Evolutionary conservation across 23 red algal species (phyloP).

Genomic region (Gracilaria domingensis): DNA sequence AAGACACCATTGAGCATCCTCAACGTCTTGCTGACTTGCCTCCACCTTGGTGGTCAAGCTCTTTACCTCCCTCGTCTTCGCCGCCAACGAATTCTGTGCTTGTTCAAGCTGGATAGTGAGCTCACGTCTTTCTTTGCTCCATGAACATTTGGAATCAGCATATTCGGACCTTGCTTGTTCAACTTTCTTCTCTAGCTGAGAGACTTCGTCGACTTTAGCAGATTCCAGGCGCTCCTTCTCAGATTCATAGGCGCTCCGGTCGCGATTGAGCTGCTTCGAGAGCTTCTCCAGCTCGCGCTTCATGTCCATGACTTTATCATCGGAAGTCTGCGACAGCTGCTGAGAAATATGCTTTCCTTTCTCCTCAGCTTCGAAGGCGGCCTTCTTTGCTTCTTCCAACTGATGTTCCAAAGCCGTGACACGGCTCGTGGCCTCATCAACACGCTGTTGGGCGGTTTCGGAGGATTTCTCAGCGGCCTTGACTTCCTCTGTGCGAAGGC

Average conservation of each 20-base stretch:
- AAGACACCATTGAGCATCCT: slow-evolving; percentile 61
- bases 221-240: slow-evolving; percentile 31
- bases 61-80: slow-evolving; percentile 50
- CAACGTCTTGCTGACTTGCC: slow-evolving; percentile 45
- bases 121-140: slow-evolving; percentile 45
- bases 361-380: slow-evolving; percentile 33
- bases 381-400: slow-evolving; percentile 20
- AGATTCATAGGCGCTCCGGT: slow-evolving; percentile 18
- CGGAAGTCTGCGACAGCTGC: neutral
- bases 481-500: slow-evolving; percentile 61
- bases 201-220: slow-evolving; percentile 17
- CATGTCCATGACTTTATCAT: slow-evolving; percentile 34
- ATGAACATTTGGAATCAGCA: slow-evolving; percentile 16
- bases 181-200: slow-evolving; percentile 43
- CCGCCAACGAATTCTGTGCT: slow-evolving; percentile 39
- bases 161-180: slow-evolving; percentile 26
- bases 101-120: slow-evolving; percentile 32
- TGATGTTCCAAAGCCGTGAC: neutral
- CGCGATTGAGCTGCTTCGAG: slow-evolving; percentile 32
- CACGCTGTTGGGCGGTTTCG: slow-evolving; percentile 7
- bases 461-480: slow-evolving; percentile 33
- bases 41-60: slow-evolving; percentile 44
- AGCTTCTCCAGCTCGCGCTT: slow-evolving; percentile 13
- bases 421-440: neutral
- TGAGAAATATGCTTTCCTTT: slow-evolving; percentile 16